Evolutionary conservation across 345 rosid genomes (phyloP), one percentile per base, ranked within the genome.

Genomic region (Salix brachista): DNA sequence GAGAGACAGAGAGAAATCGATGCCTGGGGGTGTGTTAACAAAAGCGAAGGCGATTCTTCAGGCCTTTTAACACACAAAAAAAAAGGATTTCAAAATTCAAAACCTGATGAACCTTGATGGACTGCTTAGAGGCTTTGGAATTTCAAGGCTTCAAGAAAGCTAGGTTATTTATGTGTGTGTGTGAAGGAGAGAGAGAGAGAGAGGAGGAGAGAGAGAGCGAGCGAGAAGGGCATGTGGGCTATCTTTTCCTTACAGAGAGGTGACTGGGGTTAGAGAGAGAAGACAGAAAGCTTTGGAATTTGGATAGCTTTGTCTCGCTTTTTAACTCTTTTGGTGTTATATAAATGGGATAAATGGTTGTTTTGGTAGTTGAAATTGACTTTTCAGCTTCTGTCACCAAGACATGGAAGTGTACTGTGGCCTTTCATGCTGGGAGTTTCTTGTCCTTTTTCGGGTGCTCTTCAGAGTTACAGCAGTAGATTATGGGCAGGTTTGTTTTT

Each of bases 241-340:
- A 82, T 58, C 77, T 76, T 70, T 69, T 58, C 80, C 74, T 75
- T 69, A 77, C 65, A 67, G 42, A 46, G 44, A 72, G 79, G 85
- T 42, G 73, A 46, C 72, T 56, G 32, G 70, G 23, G 36, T 73
- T 48, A 52, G 34, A 30, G 48, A 73, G 70, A 42, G 75, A 65
- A 34, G 60, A 42, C 56, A 32, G 65, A 77, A 32, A 36, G 82
- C 78, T 75, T 83, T 65, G 86, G 89, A 85, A 85, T 80, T 81
- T 83, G 85, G 81, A 76, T 56, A 48, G 18, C 36, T 80, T 72
- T 74, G 39, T 74, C 52, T 14, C 37, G 8, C 62, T 41, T 50
- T 25, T 78, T 69, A 64, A 56, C 42, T 28, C 61, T 25, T 25
- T 4, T 41, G 44, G 62, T 5, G 8, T 19, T 11, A 23, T 16